Base-by-base conservation (phyloP, 2,329 filamentous ascomycete genomes). In the Sporothrix dimorphospora region DNA sequence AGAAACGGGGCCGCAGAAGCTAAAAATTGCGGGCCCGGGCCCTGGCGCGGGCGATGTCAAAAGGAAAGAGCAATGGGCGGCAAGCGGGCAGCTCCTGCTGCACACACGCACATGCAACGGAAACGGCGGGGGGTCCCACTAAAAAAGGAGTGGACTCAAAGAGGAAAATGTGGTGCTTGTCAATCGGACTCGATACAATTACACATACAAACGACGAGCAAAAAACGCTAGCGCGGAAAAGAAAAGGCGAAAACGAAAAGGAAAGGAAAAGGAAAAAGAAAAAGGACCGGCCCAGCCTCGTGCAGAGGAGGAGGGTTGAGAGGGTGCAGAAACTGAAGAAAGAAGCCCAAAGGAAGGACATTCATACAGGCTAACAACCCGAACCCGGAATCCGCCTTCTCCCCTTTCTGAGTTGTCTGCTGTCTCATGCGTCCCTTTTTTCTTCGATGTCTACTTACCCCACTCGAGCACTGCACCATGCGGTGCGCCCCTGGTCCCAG, bases 191-290 rank as follows among this genome's bases (percentile, higher is more conserved):
- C 19, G 16, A 63, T 42, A 63, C 53, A 70, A 70, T 70, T 70
- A 70, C 68, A 70, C 68, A 70, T 70, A 61, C 68, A 70, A 70
- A 38, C 68, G n/a, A 70, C 67, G 38, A 57, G 40, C 38, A 9
- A 47, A 53, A 65, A 51, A 14, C 21, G 38, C 66, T 69, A 69
- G 49, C 66, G n/a, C 47, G 19, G 30, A 24, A 24, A 57, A 4
- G 8, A 69, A 45, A 57, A 45, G 21, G 27, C 66, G 12, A 42
- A 68, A 4, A n/a, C n/a, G n/a, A n/a, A n/a, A n/a, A n/a, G n/a
- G 42, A 63, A 8, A 21, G 19, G 4, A 40, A 40, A 9, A 63
- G 3, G 38, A 42, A 63, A 9, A n/a, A 30, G 14, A 16, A 34
- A 49, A 67, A 14, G 16, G 16, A 45, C 59, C 45, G 63, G 65